These are phyloP conservation scores for Platismatia glauca DNA, from an alignment of 495 filamentous ascomycete species.

Conservation along the genomic window DNA sequence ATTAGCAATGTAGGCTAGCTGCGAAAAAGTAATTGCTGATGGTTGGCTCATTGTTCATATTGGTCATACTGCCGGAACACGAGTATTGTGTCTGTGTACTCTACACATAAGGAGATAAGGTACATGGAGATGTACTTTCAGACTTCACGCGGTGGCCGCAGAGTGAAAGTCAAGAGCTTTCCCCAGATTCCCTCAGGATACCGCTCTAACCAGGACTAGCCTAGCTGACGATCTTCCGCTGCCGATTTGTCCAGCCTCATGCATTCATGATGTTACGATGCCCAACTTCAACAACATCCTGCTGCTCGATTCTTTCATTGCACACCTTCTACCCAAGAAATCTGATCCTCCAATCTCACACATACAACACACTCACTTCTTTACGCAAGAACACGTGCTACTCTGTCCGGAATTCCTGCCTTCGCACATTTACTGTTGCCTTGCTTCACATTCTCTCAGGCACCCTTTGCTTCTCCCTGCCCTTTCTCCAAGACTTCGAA, in stretches of 20 bases:
- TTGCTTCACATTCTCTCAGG: neutral
- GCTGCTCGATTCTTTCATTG: neutral
- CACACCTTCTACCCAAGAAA: neutral
- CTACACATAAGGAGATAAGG: too few species aligned
- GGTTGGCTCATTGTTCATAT: too few species aligned
- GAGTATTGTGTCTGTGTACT: too few species aligned
- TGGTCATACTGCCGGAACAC: too few species aligned
- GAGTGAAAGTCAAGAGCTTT: neutral
- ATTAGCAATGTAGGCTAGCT: slow-evolving; percentile 16
- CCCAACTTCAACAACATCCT: neutral
- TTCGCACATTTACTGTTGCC: slow-evolving; percentile 6
- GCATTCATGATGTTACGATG: neutral
- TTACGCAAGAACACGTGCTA: neutral
- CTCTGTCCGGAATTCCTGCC: neutral
- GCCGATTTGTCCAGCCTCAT: neutral
- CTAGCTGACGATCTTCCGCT: slow-evolving; percentile 6
- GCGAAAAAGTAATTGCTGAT: slow-evolving; percentile 3
- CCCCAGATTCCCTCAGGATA: neutral
- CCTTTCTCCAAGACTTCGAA: neutral
- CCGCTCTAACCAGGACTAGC: neutral
- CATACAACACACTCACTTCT: neutral
- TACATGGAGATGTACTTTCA: too few species aligned
- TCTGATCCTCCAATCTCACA: neutral
- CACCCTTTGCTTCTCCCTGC: neutral
- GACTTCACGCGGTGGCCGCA: too few species aligned